Evolutionary conservation across 2,329 filamentous ascomycete genomes (phyloP).

Genomic region (Talaromyces sp.): DNA sequence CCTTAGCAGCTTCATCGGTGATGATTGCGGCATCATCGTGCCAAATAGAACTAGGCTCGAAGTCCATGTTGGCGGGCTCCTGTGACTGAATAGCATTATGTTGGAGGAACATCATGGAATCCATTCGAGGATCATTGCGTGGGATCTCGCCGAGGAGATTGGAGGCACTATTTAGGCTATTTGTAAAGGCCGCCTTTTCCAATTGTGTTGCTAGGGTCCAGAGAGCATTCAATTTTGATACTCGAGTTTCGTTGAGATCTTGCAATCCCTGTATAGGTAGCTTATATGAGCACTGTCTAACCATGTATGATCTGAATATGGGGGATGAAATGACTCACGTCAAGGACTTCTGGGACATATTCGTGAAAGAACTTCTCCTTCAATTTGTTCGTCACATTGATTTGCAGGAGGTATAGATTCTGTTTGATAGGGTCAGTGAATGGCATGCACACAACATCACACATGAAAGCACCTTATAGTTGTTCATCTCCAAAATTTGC

Average conservation of each 20-base stretch:
- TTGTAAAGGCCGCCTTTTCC: constrained; percentile 75
- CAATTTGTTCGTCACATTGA: constrained; percentile 96
- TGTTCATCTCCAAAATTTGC: constrained; percentile 93
- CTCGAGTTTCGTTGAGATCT: constrained; percentile 88
- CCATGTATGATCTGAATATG: no score
- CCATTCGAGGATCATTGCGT: constrained; percentile 82
- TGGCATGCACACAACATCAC: no score
- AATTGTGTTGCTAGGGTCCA: constrained; percentile 81
- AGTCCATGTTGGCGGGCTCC: constrained; percentile 80
- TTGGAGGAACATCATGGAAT: constrained; percentile 96
- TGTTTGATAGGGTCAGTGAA: constrained; percentile 28
- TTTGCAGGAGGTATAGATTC: constrained; percentile 94
- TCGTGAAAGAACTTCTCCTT: constrained; percentile 98
- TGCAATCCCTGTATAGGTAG: constrained; percentile 69
- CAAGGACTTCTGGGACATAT: constrained; percentile 89
- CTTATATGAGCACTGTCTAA: not conserved
- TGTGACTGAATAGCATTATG: constrained; percentile 84
- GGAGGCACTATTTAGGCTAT: constrained; percentile 71
- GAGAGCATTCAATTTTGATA: constrained; percentile 77
- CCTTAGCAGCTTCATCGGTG: constrained; percentile 81
- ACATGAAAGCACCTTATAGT: constrained; percentile 64
- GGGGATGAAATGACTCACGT: constrained; percentile 61
- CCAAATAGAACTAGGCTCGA: constrained; percentile 96
- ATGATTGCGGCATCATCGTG: constrained; percentile 89
- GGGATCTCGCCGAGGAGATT: constrained; percentile 79